Percentiles rank a stretch among this genome's conserved stretches.
phyloP scores from a whole-genome alignment of 306 rosid species.

The Acmispon strigosus region DNA sequence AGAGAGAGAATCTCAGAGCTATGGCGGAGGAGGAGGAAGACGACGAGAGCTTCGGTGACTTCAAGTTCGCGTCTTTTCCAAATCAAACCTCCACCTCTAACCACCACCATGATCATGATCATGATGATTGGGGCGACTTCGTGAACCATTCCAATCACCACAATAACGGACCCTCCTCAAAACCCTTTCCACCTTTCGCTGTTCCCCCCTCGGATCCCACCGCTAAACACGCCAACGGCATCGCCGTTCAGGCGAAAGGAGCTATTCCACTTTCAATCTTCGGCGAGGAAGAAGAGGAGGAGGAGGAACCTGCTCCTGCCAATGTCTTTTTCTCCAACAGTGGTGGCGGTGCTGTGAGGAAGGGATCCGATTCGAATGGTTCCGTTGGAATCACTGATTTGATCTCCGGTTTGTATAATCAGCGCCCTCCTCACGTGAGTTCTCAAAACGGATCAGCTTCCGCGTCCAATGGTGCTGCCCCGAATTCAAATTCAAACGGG shows the following conservation, averaged over 20 bases:
- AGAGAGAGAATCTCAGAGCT: constrained; percentile 10
- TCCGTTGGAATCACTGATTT: constrained; percentile 39
- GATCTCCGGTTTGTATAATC: constrained; percentile 38
- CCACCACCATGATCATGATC: not conserved
- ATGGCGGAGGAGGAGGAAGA: constrained; percentile 80
- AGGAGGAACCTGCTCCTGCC: constrained; percentile 26
- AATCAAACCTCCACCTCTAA: constrained; percentile 18
- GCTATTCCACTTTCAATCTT: constrained; percentile 90
- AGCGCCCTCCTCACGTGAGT: constrained; percentile 22
- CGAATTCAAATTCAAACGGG: not conserved
- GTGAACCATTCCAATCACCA: constrained; percentile 44
- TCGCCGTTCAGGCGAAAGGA: constrained; percentile 29
- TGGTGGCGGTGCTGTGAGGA: constrained; percentile 17
- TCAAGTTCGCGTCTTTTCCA: constrained; percentile 43
- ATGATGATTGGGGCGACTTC: constrained; percentile 65
- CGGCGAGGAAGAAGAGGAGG: constrained; percentile 50
- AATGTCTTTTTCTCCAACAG: constrained; percentile 22
- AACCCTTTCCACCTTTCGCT: constrained; percentile 19
- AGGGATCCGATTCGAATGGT: constrained; percentile 36
- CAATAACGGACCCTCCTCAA: constrained; percentile 27
- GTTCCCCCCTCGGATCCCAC: constrained; percentile 5
- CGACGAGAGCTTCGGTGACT: constrained; percentile 72
- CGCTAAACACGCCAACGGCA: not conserved
- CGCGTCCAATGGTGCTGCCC: not conserved
- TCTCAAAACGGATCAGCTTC: constrained; percentile 34